A percentile compares a stretch with the other conserved stretches of the same genome.
phyloP scores from a whole-genome alignment of 225 moss, liverwort and hornwort genomes.

The Marchantia polymorpha region DNA sequence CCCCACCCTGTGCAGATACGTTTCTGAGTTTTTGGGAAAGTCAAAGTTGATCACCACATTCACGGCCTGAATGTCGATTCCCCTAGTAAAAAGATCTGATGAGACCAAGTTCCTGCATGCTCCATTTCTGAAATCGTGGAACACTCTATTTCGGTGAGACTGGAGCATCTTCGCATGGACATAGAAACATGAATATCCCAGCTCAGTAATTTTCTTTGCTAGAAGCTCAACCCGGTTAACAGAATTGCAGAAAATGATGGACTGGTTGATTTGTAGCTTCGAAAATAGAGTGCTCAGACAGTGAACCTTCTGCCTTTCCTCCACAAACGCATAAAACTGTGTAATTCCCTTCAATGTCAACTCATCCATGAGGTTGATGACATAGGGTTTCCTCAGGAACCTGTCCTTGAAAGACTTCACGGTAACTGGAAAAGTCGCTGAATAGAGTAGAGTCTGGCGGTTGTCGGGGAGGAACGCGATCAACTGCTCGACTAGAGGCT shows the following conservation, averaged over 20 bases:
- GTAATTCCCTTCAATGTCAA: slow-evolving; percentile 55
- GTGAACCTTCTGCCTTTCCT: slow-evolving; percentile 56
- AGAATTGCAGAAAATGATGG: slow-evolving; percentile 54
- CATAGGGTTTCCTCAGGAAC: slow-evolving; percentile 50
- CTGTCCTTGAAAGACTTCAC: slow-evolving; percentile 54
- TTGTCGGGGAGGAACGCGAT: slow-evolving; percentile 41
- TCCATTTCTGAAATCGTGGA: slow-evolving; percentile 54
- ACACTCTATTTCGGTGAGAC: slow-evolving; percentile 53
- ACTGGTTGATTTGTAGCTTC: slow-evolving; percentile 56
- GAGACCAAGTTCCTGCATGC: slow-evolving; percentile 55
- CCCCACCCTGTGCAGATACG: slow-evolving; percentile 54
- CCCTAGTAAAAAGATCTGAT: slow-evolving; percentile 52
- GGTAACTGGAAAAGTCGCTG: slow-evolving; percentile 51
- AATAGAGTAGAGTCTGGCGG: slow-evolving; percentile 45
- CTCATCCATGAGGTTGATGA: slow-evolving; percentile 57
- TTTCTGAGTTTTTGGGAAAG: slow-evolving; percentile 53
- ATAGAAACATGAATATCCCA: slow-evolving; percentile 57
- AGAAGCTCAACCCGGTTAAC: slow-evolving; percentile 52
- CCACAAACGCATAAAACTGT: slow-evolving; percentile 54
- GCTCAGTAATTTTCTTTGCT: slow-evolving; percentile 53
- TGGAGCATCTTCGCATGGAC: slow-evolving; percentile 55
- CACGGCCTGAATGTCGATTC: slow-evolving; percentile 55
- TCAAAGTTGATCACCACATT: no score
- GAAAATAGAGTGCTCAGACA: slow-evolving; percentile 53
- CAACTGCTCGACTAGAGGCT: slow-evolving; percentile 55